Base-by-base conservation (phyloP, 1,284 basidiomycete species). In the Marasmius oreades region DNA sequence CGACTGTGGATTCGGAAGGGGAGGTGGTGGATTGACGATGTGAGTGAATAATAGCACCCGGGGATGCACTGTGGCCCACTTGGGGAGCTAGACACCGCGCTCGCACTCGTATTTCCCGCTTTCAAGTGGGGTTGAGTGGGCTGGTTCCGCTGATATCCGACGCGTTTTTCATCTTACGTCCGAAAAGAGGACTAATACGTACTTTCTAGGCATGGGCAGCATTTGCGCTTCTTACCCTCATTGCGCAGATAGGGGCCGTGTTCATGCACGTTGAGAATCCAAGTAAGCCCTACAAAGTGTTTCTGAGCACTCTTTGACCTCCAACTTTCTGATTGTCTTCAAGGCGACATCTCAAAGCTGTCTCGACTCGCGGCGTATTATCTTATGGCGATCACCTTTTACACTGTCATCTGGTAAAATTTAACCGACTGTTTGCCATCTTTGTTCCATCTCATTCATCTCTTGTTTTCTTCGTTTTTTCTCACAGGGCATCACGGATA, bases 301-400 rank as follows among this genome's bases (percentile, higher is more conserved):
- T 42, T 12, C 42, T 4, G 14, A 31, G 20, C 52, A 31, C 26
- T 26, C 54, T 53, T 43, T 31, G 47, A 51, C 3, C 57, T 55
- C 61, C 51, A 7, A 55, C 65, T 1, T 51, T 69, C 31, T 42
- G 5, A 42, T 18, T 20, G 16, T 42, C 39, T n/a, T n/a, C 39
- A 16, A 42, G 39, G 20, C 20, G 39, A 42, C 20, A 20, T 42
- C 39, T 42, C 71, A 43, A 59, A 63, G 61, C 55, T 63, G 14
- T 60, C 60, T 56, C 59, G 68, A 51, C 63, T 75, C 31, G 69
- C 69, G n/a, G 69, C 72, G 4, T 76, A 77, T 63, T 78, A 79
- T 61, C 62, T 78, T 50, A 74, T 79, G 67, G 73, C 73, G 10
- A 64, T 63, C 11, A 66, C 70, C 5, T 79, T 79, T 59, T 79